Base-by-base conservation (phyloP, 2,329 filamentous ascomycete genomes). In the Fusarium subtropicale region DNA sequence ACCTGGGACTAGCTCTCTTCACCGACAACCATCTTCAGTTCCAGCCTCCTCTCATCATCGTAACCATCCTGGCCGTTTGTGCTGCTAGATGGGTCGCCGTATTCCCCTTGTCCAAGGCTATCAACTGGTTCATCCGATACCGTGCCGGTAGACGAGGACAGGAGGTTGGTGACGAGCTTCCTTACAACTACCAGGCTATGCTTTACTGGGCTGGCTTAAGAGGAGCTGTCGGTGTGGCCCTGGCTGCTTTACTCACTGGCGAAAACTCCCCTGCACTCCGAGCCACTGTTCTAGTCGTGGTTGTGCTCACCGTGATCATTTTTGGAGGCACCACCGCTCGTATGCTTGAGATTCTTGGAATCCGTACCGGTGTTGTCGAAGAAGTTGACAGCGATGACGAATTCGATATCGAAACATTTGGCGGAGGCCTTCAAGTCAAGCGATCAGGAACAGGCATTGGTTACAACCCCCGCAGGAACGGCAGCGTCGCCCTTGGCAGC, bases 141-240 rank as follows among this genome's bases (percentile, higher is more conserved):
- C 89, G 94, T 47, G 93, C 94, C 18, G 87, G 88, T 51, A 89
- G 92, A 50, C 87, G 90, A 56, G 94, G 94, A 26, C 65, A 79
- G 59, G 92, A 97, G 60, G 88, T 91, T 7, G 88, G 89, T 18
- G 95, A 98, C 70, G 96, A 98, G 79, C 83, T 99, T 36, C 96
- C 96, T 0, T 97, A 94, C 77, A 93, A 93, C 73, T 97, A 98
- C 80, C 96, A 98, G 80, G 94, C 92, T n/a, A 98, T 99, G 96
- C 88, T 99, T n/a, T 99, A 97, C 82, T 99, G 96, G 96, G 96
- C 96, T 18, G 96, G 96, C 28, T 86, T 99, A 31, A 92, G 96
- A 67, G 96, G 96, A 74, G 96, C 96, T 47, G 96, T 99, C 73
- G 96, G 96, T 60, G 96, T 99, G 36, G 96, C 96, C 3, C 85